These are phyloP conservation scores for Mycena chlorophos DNA, from an alignment of 768 basidiomycete genomes.

Conservation along the genomic window DNA sequence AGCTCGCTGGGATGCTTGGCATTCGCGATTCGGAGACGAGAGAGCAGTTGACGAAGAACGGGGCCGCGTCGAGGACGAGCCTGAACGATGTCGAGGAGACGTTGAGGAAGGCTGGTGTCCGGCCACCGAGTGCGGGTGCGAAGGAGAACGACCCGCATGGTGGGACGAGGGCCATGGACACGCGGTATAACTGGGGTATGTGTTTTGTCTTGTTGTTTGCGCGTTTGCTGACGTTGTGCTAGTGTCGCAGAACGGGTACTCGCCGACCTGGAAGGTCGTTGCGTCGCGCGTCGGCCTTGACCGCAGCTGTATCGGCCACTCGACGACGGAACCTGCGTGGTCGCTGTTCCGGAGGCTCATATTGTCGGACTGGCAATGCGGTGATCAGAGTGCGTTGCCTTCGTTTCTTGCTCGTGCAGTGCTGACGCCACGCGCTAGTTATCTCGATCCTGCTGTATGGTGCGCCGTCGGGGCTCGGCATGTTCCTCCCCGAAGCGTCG, in stretches of 20 bases:
- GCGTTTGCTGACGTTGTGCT: not conserved
- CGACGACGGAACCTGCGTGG: not conserved
- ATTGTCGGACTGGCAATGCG: not conserved
- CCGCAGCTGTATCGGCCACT: not conserved
- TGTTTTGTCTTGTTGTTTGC: not conserved
- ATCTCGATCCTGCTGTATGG: slow-evolving; percentile 13
- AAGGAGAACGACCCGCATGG: too few relatives aligned
- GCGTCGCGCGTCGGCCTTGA: not conserved
- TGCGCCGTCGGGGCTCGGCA: slow-evolving; percentile 4
- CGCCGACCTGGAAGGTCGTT: not conserved
- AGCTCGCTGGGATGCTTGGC: not conserved
- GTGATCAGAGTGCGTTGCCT: slow-evolving; percentile 6
- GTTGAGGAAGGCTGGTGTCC: not conserved
- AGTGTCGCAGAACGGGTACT: slow-evolving; percentile 5
- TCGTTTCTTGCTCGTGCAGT: not conserved
- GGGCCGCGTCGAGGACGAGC: not conserved
- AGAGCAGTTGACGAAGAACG: not conserved
- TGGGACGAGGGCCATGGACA: not conserved
- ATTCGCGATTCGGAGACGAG: not conserved
- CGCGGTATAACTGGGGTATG: slow-evolving; percentile 4
- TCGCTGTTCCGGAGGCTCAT: not conserved
- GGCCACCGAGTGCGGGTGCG: not conserved
- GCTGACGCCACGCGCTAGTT: not conserved
- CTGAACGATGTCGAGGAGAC: not conserved
- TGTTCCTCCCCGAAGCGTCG: slow-evolving; percentile 16